These are phyloP conservation scores for Pneumocystis carinii DNA, from an alignment of 1,139 yeast genomes.

Conservation along the genomic window DNA sequence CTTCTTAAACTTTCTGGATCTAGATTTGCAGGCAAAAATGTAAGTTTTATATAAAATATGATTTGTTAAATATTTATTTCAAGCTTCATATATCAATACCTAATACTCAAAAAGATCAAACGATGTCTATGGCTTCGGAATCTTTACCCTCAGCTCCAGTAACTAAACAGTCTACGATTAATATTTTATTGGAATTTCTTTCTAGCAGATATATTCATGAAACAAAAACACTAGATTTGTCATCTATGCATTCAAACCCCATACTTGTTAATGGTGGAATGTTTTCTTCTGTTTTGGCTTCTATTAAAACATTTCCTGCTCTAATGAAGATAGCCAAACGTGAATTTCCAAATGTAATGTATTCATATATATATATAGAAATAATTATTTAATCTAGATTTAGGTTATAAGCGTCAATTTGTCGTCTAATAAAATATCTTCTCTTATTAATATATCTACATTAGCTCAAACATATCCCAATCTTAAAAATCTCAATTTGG, in stretches of 20 bases:
- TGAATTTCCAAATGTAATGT: conserved; percentile 35
- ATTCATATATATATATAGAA: background rate
- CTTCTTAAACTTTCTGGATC: conserved; percentile 34
- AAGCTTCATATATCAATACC: background rate
- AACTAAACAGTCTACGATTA: conserved; percentile 33
- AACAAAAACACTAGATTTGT: conserved; percentile 52
- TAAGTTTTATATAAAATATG: conserved; percentile 23
- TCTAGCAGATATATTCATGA: conserved; percentile 51
- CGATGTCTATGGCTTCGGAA: conserved; percentile 21
- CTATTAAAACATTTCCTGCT: conserved; percentile 68
- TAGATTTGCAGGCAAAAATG: conserved; percentile 58
- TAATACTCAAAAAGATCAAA: conserved; percentile 7
- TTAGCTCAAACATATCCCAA: conserved; percentile 62
- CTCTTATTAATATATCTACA: conserved; percentile 47
- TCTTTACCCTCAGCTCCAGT: background rate
- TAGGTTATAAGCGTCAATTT: conserved; percentile 40
- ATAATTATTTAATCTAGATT: background rate
- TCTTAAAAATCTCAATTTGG: conserved; percentile 62
- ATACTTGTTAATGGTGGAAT: conserved; percentile 48
- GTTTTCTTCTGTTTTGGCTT: conserved; percentile 44
- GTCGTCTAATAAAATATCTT: conserved; percentile 52
- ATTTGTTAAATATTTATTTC: conserved; percentile 12
- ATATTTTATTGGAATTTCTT: conserved; percentile 46
- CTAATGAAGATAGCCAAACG: conserved; percentile 64
- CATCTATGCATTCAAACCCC: conserved; percentile 54